These are phyloP conservation scores for Glebionis coronaria DNA, from an alignment of 129 eudicot genomes.

Conservation along the genomic window DNA sequence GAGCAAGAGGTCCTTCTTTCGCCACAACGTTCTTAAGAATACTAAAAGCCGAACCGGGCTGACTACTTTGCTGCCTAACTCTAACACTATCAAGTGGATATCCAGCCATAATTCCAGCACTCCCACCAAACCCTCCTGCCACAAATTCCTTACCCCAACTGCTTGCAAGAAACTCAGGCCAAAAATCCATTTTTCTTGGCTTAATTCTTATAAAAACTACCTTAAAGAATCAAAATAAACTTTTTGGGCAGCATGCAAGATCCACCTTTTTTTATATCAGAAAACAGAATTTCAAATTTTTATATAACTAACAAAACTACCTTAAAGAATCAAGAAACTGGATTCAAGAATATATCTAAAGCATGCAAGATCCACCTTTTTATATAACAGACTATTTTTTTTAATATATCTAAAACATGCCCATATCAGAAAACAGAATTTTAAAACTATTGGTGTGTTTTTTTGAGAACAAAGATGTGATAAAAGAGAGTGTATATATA, in stretches of 20 bases:
- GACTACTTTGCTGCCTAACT: constrained; percentile 65
- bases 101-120: constrained; percentile 68
- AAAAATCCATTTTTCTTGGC: constrained; percentile 54
- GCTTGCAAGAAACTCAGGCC: constrained; percentile 82
- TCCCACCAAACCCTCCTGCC: constrained; percentile 84
- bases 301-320: background rate
- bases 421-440: constrained; percentile 19
- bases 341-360: background rate
- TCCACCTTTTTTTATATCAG: constrained; percentile 1
- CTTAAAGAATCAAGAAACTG: background rate
- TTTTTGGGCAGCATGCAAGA: constrained; percentile 28
- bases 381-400: constrained; percentile 5
- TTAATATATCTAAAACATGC: constrained; percentile 17
- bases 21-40: constrained; percentile 47
- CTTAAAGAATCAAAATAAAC: constrained; percentile 15
- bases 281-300: background rate
- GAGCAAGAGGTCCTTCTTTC: constrained; percentile 63
- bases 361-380: constrained; percentile 26
- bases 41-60: constrained; percentile 49
- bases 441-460: background rate
- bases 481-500: background rate
- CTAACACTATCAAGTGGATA: constrained; percentile 75
- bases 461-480: too few species aligned
- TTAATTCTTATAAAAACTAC: background rate
- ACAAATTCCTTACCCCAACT: constrained; percentile 85